These are phyloP conservation scores for Geotrichum carabidarum DNA, from an alignment of 1,139 yeast genomes.

Conservation along the genomic window DNA sequence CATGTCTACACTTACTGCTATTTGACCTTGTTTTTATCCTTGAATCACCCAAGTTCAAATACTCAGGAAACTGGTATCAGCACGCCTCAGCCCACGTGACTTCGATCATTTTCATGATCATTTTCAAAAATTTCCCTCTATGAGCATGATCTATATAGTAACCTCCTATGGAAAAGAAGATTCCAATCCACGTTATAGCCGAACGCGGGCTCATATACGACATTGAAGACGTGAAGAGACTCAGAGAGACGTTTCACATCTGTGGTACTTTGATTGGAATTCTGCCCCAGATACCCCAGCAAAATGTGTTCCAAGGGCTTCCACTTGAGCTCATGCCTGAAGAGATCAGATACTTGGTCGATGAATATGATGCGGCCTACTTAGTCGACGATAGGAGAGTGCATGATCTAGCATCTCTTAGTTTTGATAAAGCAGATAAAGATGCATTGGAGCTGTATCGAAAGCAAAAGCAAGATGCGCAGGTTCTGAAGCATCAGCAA, in stretches of 20 bases:
- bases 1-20: too few relatives aligned
- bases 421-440: constrained; percentile 23
- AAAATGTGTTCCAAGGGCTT: constrained; percentile 74
- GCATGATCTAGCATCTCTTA: constrained; percentile 28
- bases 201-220: constrained; percentile 52
- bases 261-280: constrained; percentile 71
- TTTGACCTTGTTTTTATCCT: too few relatives aligned
- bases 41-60: too few relatives aligned
- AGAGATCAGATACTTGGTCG: constrained; percentile 65
- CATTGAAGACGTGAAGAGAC: constrained; percentile 46
- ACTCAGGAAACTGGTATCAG: too few relatives aligned
- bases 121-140: too few relatives aligned
- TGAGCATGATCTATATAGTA: too few relatives aligned
- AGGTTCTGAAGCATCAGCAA: constrained; percentile 25
- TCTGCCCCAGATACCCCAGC: constrained; percentile 84
- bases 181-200: constrained; percentile 41
- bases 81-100: too few relatives aligned
- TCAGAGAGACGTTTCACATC: constrained; percentile 52
- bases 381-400: constrained; percentile 34
- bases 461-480: constrained; percentile 19
- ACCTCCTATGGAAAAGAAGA: constrained; percentile 15
- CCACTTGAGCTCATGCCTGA: constrained; percentile 72
- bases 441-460: constrained; percentile 19
- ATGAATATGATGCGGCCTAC: constrained; percentile 36
- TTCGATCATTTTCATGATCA: too few relatives aligned